phyloP scores from a whole-genome alignment of 768 basidiomycete species.

The Kwoniella botswanensis region DNA sequence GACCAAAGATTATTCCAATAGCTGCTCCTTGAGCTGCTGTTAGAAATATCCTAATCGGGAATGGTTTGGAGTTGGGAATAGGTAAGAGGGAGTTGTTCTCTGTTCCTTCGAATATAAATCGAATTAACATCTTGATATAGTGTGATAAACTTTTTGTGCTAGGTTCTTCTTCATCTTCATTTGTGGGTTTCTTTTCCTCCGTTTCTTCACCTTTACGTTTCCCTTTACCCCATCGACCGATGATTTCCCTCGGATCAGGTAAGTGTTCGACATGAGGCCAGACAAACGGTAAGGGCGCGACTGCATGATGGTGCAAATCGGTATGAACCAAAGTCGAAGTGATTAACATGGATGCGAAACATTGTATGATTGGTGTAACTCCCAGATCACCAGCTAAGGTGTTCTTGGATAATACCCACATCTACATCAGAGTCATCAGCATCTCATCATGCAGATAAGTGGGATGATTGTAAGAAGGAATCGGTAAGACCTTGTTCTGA shows the following conservation, averaged over 20 bases:
- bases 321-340: conserved; percentile 59
- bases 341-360: conserved; percentile 55
- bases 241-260: conserved; percentile 45
- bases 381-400: conserved; percentile 57
- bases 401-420: conserved; percentile 56
- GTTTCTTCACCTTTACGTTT: background rate
- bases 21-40: conserved; percentile 54
- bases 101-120: conserved; percentile 58
- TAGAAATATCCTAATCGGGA: conserved; percentile 28
- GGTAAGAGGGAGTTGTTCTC: conserved; percentile 54
- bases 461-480: background rate
- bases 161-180: background rate
- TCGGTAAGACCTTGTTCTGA: background rate
- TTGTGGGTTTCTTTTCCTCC: background rate
- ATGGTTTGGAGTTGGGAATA: conserved; percentile 26
- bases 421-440: conserved; percentile 24
- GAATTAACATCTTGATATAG: conserved; percentile 51
- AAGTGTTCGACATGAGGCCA: conserved; percentile 57
- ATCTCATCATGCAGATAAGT: too few species aligned
- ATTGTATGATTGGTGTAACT: conserved; percentile 55
- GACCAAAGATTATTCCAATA: conserved; percentile 54
- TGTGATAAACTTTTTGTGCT: conserved; percentile 28
- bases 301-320: conserved; percentile 51
- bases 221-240: background rate
- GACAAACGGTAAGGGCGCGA: conserved; percentile 54